Percentiles rank a stretch among this genome's conserved stretches.
phyloP scores from a whole-genome alignment of 2,329 filamentous ascomycete species.

The Ascochyta rabiei region DNA sequence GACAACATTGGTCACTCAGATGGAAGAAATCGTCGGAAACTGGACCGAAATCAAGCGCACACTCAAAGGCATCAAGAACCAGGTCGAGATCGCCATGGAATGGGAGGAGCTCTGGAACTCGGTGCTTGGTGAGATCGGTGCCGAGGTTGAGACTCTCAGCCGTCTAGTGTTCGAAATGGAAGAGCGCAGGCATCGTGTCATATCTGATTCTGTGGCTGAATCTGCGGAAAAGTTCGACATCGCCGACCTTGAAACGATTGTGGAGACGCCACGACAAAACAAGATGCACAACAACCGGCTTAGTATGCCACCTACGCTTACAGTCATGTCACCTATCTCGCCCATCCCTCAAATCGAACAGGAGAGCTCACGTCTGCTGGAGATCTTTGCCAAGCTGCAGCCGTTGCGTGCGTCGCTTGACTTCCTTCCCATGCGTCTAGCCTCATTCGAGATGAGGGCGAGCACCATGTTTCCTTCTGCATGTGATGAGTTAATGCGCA shows the following conservation, averaged over 20 bases:
- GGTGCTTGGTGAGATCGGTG: conserved; percentile 89
- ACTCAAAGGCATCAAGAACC: conserved; percentile 79
- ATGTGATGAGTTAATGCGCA: conserved; percentile 83
- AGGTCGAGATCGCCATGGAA: conserved; percentile 97
- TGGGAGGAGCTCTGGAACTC: conserved; percentile 98
- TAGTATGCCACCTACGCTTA: conserved; percentile 67
- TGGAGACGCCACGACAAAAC: conserved; percentile 72
- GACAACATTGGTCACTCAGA: conserved; percentile 77
- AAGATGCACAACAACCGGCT: conserved; percentile 67
- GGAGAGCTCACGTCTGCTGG: conserved; percentile 87
- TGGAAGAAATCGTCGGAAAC: conserved; percentile 83
- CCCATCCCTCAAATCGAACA: conserved; percentile 64
- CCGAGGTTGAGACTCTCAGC: conserved; percentile 80
- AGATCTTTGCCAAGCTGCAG: conserved; percentile 93
- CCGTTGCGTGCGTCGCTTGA: conserved; percentile 90
- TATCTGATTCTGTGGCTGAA: conserved; percentile 63
- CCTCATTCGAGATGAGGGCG: conserved; percentile 81
- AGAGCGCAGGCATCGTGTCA: conserved; percentile 83
- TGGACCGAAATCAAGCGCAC: conserved; percentile 83
- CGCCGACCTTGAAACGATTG: conserved; percentile 88
- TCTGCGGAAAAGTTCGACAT: conserved; percentile 74
- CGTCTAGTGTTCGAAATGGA: conserved; percentile 96
- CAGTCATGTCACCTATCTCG: conserved; percentile 65
- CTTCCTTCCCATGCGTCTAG: conserved; percentile 92
- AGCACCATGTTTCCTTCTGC: conserved; percentile 83